Evolutionary conservation across 306 rosid species (phyloP).

Genomic region (Quercus mongolica): DNA sequence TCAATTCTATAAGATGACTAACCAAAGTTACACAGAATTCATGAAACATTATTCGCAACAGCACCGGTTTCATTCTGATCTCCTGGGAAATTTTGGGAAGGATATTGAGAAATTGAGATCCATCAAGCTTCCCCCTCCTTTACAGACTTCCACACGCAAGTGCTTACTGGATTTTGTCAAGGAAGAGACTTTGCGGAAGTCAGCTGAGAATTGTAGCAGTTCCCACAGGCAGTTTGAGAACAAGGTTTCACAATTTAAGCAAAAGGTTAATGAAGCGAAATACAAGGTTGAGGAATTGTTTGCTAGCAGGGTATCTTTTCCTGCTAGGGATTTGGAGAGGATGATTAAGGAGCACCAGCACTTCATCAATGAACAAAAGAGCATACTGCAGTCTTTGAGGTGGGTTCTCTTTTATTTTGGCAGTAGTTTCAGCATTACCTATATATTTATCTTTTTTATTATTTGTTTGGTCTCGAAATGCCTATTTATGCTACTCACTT

Average conservation of each 20-base stretch:
- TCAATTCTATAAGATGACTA: conserved; percentile 64
- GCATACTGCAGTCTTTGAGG: conserved; percentile 97
- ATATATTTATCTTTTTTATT: not conserved
- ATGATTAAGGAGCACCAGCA: conserved; percentile 63
- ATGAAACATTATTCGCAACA: conserved; percentile 80
- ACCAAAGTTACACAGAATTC: conserved; percentile 81
- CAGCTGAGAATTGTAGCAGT: conserved; percentile 66
- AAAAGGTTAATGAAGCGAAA: conserved; percentile 60
- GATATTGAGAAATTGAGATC: conserved; percentile 69
- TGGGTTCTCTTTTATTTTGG: conserved; percentile 31
- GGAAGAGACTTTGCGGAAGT: conserved; percentile 82
- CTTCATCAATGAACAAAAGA: conserved; percentile 68
- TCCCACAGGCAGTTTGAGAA: conserved; percentile 93
- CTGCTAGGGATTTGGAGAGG: conserved; percentile 48
- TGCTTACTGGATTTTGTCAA: conserved; percentile 88
- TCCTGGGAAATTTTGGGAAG: conserved; percentile 69
- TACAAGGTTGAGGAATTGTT: conserved; percentile 73
- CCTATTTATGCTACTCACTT: not conserved
- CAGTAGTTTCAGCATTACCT: not conserved
- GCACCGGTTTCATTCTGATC: conserved; percentile 73
- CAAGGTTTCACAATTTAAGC: conserved; percentile 80
- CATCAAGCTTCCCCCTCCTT: conserved; percentile 71
- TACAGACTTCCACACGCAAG: conserved; percentile 56
- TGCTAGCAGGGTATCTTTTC: conserved; percentile 42
- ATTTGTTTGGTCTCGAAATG: conserved; percentile 1